Conservation (phyloP, 2,329 filamentous ascomycete species). For the Arthrobotrys sinensis region DNA sequence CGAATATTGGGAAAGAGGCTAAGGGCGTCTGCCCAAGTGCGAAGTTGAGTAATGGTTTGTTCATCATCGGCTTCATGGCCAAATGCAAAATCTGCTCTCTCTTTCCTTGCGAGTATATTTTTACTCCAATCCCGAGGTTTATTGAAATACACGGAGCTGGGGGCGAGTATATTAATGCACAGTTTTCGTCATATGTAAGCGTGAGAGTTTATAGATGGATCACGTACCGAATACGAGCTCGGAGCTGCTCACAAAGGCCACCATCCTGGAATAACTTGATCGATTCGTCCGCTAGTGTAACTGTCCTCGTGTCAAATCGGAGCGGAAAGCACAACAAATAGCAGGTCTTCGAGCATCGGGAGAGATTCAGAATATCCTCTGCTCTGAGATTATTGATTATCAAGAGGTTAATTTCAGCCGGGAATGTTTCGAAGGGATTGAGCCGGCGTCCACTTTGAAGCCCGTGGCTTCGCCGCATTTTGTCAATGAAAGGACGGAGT, state of each 20-base stretch:
- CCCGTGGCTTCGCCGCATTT: neutral
- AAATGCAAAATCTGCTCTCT: too few relatives aligned
- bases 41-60: neutral
- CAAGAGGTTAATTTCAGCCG: conserved; percentile 2
- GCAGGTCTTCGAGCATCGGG: conserved; percentile 9
- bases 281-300: neutral
- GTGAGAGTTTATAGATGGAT: neutral
- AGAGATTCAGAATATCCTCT: neutral
- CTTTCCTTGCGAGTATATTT: neutral
- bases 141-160: neutral
- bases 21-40: neutral
- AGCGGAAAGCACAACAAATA: neutral
- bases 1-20: neutral
- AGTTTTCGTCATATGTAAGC: neutral
- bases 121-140: neutral
- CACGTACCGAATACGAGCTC: neutral
- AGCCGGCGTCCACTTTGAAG: neutral
- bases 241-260: neutral
- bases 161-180: neutral
- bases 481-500: neutral
- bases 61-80: neutral
- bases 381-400: neutral
- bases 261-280: conserved; percentile 3
- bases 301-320: neutral
- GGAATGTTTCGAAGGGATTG: neutral